Percentiles rank a stretch among this genome's conserved stretches.
phyloP scores from a whole-genome alignment of 78 protist species.

The Kipferlia bialata region DNA sequence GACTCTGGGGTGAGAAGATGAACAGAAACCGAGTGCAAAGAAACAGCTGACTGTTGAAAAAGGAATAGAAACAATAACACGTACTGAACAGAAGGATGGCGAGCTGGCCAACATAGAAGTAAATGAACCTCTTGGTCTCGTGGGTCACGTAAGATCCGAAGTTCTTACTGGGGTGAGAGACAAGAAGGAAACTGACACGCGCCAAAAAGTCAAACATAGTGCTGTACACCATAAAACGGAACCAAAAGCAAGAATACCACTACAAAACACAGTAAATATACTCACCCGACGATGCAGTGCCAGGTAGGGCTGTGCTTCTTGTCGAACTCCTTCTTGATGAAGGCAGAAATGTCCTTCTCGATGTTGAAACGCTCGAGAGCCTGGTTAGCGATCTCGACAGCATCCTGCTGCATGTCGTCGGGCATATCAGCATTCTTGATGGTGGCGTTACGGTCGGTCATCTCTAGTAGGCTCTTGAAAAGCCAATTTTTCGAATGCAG shows the following conservation, averaged over 20 bases:
- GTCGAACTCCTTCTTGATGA: conserved; percentile 35
- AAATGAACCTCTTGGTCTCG: conserved; percentile 85
- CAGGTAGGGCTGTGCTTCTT: conserved; percentile 89
- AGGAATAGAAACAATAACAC: conserved; percentile 53
- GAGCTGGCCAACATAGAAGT: conserved; percentile 88
- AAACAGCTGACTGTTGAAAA: neutral
- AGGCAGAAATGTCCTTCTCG: conserved; percentile 87
- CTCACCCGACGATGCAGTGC: conserved; percentile 94
- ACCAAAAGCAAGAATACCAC: no score
- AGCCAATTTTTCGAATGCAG: no score
- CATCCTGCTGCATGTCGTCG: conserved; percentile 90
- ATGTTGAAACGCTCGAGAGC: conserved; percentile 74
- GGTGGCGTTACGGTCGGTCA: conserved; percentile 55
- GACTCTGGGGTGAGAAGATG: no score
- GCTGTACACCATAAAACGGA: no score
- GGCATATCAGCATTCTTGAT: conserved; percentile 77
- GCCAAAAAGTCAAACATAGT: no score
- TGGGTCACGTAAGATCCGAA: conserved; percentile 96
- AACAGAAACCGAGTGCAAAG: no score
- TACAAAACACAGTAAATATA: no score
- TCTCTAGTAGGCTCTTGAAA: no score
- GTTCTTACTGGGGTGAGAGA: no score
- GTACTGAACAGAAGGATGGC: conserved; percentile 67
- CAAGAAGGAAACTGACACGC: no score
- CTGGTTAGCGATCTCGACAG: conserved; percentile 52